Conservation (phyloP, 2,329 filamentous ascomycete genomes). For the Alternaria sp. region DNA sequence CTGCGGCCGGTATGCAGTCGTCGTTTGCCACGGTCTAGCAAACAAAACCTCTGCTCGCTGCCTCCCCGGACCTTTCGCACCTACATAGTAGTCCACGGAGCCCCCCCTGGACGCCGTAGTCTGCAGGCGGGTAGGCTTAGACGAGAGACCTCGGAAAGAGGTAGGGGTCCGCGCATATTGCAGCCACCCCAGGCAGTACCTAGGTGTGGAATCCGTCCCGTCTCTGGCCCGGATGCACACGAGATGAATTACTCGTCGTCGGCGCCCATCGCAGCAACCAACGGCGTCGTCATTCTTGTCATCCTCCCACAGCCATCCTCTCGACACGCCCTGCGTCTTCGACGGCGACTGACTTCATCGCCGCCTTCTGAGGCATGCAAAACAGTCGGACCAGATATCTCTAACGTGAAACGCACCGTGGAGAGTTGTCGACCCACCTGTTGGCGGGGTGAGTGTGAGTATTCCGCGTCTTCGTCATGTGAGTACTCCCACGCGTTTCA, state of each 20-base stretch:
- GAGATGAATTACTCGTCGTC: conserved; percentile 13
- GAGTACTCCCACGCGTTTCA: conserved; percentile 27
- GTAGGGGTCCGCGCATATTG: conserved; percentile 15
- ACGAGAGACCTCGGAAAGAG: conserved; percentile 24
- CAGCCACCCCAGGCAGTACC: conserved; percentile 13
- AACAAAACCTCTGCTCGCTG: not conserved
- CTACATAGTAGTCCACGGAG: conserved; percentile 2
- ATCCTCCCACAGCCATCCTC: conserved; percentile 6
- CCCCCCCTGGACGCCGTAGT: conserved; percentile 34
- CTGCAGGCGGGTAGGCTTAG: conserved; percentile 26
- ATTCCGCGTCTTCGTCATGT: conserved; percentile 26
- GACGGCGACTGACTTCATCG: conserved; percentile 8
- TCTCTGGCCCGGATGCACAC: conserved; percentile 9
- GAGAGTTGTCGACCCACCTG: conserved; percentile 26
- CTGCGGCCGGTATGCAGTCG: not conserved
- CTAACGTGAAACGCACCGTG: conserved; percentile 30
- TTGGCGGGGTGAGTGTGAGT: conserved; percentile 31
- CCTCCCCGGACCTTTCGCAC: conserved; percentile 17
- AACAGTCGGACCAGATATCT: conserved; percentile 24
- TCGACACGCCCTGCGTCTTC: conserved; percentile 8
- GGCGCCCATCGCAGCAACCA: not conserved
- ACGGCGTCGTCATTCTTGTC: conserved; percentile 1
- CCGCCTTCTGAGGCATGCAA: conserved; percentile 22
- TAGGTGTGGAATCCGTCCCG: conserved; percentile 11
- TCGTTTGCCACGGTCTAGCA: not conserved